A percentile compares a stretch with the other conserved stretches of the same genome.
Evolutionary conservation across 768 basidiomycete species (phyloP).

Genomic region (Cystofilobasidium capitatum): DNA sequence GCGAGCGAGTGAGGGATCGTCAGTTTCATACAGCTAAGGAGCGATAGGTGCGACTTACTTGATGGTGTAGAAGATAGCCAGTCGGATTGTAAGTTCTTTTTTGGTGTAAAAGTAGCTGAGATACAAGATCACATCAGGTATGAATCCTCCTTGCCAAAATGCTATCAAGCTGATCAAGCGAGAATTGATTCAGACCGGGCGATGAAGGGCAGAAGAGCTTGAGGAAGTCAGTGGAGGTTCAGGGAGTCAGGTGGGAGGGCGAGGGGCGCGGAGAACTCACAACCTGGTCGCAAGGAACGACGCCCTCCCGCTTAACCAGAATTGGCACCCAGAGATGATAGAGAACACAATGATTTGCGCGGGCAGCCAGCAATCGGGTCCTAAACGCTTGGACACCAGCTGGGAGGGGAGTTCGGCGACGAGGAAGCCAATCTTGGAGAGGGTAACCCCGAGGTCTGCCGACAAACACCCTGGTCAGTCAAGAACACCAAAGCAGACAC

Average conservation of each 20-base stretch:
- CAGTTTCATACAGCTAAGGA: no score
- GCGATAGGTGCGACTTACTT: background rate
- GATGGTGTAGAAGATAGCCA: constrained; percentile 48
- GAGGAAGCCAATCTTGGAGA: constrained; percentile 36
- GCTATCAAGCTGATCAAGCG: no score
- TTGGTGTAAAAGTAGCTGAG: constrained; percentile 31
- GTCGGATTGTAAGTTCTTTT: constrained; percentile 33
- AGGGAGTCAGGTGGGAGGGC: constrained; percentile 39
- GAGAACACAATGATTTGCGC: constrained; percentile 37
- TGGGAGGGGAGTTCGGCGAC: constrained; percentile 30
- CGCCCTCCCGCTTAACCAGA: constrained; percentile 11
- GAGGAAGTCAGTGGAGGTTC: constrained; percentile 46
- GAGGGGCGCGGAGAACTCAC: constrained; percentile 34
- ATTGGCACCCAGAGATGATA: constrained; percentile 9
- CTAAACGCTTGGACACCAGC: constrained; percentile 41
- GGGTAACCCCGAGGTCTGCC: constrained; percentile 46
- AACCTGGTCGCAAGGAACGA: constrained; percentile 25
- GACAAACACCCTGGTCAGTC: background rate
- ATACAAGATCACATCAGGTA: constrained; percentile 30
- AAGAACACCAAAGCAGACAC: background rate
- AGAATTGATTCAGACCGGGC: no score
- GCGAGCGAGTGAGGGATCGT: background rate
- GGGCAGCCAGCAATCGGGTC: constrained; percentile 36
- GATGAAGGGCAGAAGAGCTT: background rate
- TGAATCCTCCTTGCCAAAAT: constrained; percentile 23